phyloP scores from a whole-genome alignment of 2,329 filamentous ascomycete genomes.

The Exophiala mesophila region DNA sequence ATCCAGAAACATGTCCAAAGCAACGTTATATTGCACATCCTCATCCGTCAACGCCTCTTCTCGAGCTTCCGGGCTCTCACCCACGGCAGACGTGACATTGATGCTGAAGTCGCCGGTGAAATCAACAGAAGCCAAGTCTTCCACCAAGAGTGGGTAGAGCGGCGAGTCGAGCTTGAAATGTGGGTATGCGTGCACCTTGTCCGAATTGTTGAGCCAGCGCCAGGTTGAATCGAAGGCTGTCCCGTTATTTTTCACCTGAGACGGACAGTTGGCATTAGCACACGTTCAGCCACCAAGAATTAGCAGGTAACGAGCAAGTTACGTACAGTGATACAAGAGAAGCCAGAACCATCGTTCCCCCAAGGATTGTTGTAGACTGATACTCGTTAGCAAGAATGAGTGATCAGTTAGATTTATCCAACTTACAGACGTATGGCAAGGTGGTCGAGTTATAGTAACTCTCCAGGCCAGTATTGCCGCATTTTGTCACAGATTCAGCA shows the following conservation, averaged over 20 bases:
- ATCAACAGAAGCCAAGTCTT: background rate
- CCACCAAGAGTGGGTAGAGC: constrained; percentile 2
- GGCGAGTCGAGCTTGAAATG: constrained; percentile 10
- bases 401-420: too few species aligned
- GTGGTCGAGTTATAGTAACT: constrained; percentile 8
- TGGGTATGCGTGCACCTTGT: constrained; percentile 9
- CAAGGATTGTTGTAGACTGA: constrained; percentile 9
- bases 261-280: background rate
- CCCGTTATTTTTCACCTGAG: constrained; percentile 11
- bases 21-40: constrained; percentile 8
- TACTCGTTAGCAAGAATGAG: background rate
- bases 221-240: constrained; percentile 11
- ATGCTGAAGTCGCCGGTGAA: constrained; percentile 1
- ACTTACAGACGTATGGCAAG: constrained; percentile 16
- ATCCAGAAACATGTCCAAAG: constrained; percentile 12
- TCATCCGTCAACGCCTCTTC: constrained; percentile 1
- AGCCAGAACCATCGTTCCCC: constrained; percentile 6
- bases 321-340: constrained; percentile 4
- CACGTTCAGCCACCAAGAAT: too few species aligned
- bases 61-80: background rate
- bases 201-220: constrained; percentile 5
- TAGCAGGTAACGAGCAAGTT: too few species aligned
- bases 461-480: background rate
- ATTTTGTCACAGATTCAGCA: constrained; percentile 6
- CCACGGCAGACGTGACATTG: constrained; percentile 4